Conservation (phyloP, 306 rosid genomes). For the Hippophae tibetana region DNA sequence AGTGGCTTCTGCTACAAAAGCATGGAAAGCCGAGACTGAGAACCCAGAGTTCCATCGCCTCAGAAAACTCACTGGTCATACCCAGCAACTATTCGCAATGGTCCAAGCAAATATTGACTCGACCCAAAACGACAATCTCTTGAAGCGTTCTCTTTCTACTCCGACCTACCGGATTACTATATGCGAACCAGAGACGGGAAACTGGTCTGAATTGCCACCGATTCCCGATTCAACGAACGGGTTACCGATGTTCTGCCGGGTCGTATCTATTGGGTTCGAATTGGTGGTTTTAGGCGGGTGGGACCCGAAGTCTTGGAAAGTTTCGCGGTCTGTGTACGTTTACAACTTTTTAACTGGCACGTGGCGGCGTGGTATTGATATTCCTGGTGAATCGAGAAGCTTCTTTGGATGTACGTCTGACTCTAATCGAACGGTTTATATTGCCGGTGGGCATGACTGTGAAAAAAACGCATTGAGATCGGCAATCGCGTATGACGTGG, state of each 20-base stretch:
- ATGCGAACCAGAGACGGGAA: slow-evolving; percentile 33
- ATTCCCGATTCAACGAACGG: slow-evolving; percentile 23
- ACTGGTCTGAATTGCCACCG: slow-evolving; percentile 42
- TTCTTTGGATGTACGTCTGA: slow-evolving; percentile 55
- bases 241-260: slow-evolving; percentile 60
- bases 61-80: slow-evolving; percentile 23
- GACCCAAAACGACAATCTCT: background rate
- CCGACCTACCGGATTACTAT: slow-evolving; percentile 42
- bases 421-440: slow-evolving; percentile 24
- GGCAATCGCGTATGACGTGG: slow-evolving; percentile 43
- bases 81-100: slow-evolving; percentile 39
- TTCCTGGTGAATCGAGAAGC: slow-evolving; percentile 54
- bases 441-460: slow-evolving; percentile 61
- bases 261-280: slow-evolving; percentile 41
- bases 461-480: slow-evolving; percentile 59
- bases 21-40: slow-evolving; percentile 47
- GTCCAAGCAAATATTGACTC: slow-evolving; percentile 40
- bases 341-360: slow-evolving; percentile 31
- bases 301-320: slow-evolving; percentile 53
- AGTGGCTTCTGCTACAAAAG: slow-evolving; percentile 34
- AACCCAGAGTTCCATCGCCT: slow-evolving; percentile 48
- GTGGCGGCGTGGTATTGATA: slow-evolving; percentile 61
- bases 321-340: slow-evolving; percentile 42
- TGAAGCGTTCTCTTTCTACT: slow-evolving; percentile 10
- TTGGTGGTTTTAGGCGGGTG: slow-evolving; percentile 67